Conservation (phyloP, 768 basidiomycete species). For the Nidularia pulvinata region DNA sequence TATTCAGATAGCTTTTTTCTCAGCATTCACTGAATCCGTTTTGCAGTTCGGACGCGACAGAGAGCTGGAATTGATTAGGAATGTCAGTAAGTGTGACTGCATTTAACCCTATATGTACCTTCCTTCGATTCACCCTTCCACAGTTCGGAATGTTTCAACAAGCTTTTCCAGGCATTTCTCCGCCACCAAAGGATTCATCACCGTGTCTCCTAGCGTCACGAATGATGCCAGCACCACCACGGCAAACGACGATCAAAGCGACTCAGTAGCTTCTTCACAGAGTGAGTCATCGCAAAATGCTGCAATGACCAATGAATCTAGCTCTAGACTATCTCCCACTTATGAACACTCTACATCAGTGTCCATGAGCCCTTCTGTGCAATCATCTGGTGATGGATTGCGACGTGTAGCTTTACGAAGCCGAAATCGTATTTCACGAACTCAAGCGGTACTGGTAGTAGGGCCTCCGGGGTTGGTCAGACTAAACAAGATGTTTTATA, state of each 20-base stretch:
- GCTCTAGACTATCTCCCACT: constrained; percentile 14
- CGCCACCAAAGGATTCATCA: constrained; percentile 35
- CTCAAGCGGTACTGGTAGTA: constrained; percentile 60
- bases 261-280: constrained; percentile 38
- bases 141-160: constrained; percentile 50
- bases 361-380: constrained; percentile 29
- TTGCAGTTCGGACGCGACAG: constrained; percentile 68
- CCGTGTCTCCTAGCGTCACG: constrained; percentile 30
- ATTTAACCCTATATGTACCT: background rate
- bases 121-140: background rate
- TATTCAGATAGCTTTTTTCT: background rate
- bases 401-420: constrained; percentile 42
- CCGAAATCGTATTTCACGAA: constrained; percentile 40
- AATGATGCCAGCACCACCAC: constrained; percentile 19
- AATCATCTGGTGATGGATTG: constrained; percentile 35
- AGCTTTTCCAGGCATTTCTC: constrained; percentile 60
- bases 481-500: background rate
- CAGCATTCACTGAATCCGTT: constrained; percentile 1
- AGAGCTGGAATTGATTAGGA: constrained; percentile 67
- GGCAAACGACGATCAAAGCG: constrained; percentile 35
- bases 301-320: constrained; percentile 13
- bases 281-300: constrained; percentile 33
- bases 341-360: constrained; percentile 19
- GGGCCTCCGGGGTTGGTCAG: constrained; percentile 61
- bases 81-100: constrained; percentile 49